These are phyloP conservation scores for Pythium myriotylum DNA, from an alignment of 352 stramenopile genomes.

Conservation along the genomic window DNA sequence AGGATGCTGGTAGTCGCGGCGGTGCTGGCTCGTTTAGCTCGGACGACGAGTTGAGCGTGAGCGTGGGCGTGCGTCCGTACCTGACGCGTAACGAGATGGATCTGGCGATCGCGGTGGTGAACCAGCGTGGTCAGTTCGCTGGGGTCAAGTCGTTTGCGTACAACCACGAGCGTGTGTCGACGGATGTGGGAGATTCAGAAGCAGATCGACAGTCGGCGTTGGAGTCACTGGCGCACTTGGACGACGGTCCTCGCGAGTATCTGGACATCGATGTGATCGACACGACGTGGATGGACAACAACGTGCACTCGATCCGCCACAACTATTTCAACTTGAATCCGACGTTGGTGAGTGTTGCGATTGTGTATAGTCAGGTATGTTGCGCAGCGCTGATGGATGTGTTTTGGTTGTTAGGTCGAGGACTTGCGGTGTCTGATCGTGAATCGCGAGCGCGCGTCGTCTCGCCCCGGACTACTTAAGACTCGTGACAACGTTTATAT, in stretches of 20 bases:
- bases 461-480: slow-evolving; percentile 58
- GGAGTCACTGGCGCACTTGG: too few relatives aligned
- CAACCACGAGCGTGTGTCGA: neutral
- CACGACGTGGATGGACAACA: slow-evolving; percentile 79
- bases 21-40: neutral
- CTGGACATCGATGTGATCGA: slow-evolving; percentile 79
- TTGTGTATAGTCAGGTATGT: too few relatives aligned
- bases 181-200: too few relatives aligned
- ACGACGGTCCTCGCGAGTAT: slow-evolving; percentile 26
- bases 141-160: slow-evolving; percentile 57
- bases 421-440: slow-evolving; percentile 72
- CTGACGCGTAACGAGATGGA: slow-evolving; percentile 45
- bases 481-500: slow-evolving; percentile 73
- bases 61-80: too few relatives aligned
- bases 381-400: too few relatives aligned
- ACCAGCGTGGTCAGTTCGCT: slow-evolving; percentile 53
- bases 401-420: too few relatives aligned
- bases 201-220: too few relatives aligned
- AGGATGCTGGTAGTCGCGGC: too few relatives aligned
- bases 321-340: slow-evolving; percentile 78
- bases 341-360: slow-evolving; percentile 57
- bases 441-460: slow-evolving; percentile 50
- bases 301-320: slow-evolving; percentile 67
- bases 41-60: neutral
- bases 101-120: slow-evolving; percentile 51